Evolutionary conservation across 306 rosid species (phyloP).

Genomic region (Dicorynia guianensis): DNA sequence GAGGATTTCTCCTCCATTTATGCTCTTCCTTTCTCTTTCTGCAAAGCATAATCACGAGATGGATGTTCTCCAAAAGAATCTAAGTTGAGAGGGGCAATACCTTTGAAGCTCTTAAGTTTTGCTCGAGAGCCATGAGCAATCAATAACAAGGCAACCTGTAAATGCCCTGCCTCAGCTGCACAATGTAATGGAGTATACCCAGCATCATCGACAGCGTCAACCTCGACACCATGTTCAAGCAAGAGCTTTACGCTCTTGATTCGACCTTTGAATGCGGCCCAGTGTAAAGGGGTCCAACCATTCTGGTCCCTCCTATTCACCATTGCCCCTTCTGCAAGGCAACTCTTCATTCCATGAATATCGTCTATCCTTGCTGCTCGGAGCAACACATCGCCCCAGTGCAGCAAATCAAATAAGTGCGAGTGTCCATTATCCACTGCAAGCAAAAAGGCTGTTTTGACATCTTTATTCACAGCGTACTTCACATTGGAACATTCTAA

Average conservation of each 20-base stretch:
- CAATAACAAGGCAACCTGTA: slow-evolving; percentile 61
- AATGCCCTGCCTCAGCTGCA: slow-evolving; percentile 78
- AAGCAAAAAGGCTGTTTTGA: slow-evolving; percentile 64
- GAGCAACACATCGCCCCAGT: slow-evolving; percentile 59
- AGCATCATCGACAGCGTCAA: slow-evolving; percentile 64
- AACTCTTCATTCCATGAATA: slow-evolving; percentile 58
- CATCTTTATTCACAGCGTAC: slow-evolving; percentile 53
- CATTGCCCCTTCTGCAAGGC: slow-evolving; percentile 64
- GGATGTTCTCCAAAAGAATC: not conserved
- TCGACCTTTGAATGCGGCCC: slow-evolving; percentile 89
- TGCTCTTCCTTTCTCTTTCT: not conserved
- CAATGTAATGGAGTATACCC: slow-evolving; percentile 77
- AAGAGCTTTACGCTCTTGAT: slow-evolving; percentile 67
- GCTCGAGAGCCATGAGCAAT: slow-evolving; percentile 60
- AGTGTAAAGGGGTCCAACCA: slow-evolving; percentile 88
- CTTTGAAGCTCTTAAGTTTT: slow-evolving; percentile 34
- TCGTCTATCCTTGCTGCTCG: slow-evolving; percentile 73
- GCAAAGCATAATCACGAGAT: not conserved
- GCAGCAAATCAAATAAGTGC: slow-evolving; percentile 56
- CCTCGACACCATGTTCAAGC: slow-evolving; percentile 69
- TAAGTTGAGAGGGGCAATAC: not conserved
- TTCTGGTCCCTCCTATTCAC: slow-evolving; percentile 76
- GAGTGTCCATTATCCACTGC: slow-evolving; percentile 62
- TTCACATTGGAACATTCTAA: slow-evolving; percentile 62
- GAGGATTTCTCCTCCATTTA: not conserved